A percentile compares a stretch with the other conserved stretches of the same genome.
Evolutionary conservation across 768 basidiomycete species (phyloP).

Genomic region (Rubroboletus satanas): DNA sequence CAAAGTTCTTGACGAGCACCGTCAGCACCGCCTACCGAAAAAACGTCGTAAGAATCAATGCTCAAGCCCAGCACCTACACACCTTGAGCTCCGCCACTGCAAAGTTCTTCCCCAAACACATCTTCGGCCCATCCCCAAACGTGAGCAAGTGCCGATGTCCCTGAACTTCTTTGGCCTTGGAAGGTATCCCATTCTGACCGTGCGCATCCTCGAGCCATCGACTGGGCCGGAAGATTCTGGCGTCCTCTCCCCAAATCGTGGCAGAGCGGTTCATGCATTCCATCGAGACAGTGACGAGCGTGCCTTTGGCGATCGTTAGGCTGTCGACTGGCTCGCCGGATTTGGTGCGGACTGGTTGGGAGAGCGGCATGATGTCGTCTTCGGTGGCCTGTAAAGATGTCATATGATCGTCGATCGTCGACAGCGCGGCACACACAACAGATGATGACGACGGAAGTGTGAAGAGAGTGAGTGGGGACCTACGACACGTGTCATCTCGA

Average conservation of each 20-base stretch:
- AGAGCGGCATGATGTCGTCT: conserved; percentile 42
- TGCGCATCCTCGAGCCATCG: too few species aligned
- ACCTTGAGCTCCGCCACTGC: too few species aligned
- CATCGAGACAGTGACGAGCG: conserved; percentile 41
- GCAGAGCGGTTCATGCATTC: conserved; percentile 46
- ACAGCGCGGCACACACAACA: background rate
- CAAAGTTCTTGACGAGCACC: too few species aligned
- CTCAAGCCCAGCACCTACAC: too few species aligned
- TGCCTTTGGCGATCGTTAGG: conserved; percentile 46
- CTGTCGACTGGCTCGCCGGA: conserved; percentile 37
- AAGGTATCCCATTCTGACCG: too few species aligned
- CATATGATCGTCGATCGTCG: background rate
- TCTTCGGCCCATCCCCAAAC: too few species aligned
- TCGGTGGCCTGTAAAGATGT: conserved; percentile 34
- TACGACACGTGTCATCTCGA: conserved; percentile 14
- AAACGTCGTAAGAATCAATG: too few species aligned
- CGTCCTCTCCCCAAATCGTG: conserved; percentile 57
- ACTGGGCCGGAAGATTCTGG: conserved; percentile 52
- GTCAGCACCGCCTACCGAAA: too few species aligned
- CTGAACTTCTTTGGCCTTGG: too few species aligned
- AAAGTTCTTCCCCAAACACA: too few species aligned
- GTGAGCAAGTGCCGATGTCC: too few species aligned
- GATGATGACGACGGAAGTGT: background rate
- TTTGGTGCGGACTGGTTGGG: conserved; percentile 35
- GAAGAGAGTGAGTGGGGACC: background rate